These are phyloP conservation scores for Populus simonii DNA, from an alignment of 345 rosid genomes.

Conservation along the genomic window DNA sequence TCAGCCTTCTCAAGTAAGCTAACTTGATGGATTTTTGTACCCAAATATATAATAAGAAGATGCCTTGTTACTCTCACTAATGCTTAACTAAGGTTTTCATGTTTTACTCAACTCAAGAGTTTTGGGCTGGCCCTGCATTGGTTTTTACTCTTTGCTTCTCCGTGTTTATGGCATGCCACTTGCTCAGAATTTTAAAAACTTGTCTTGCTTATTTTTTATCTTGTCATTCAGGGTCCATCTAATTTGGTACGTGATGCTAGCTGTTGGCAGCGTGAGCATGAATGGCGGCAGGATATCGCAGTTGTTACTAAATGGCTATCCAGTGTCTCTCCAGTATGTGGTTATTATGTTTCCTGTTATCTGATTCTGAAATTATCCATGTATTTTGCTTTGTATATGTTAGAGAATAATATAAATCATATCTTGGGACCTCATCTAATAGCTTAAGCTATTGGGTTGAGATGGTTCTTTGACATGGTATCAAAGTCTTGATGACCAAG, in stretches of 20 bases:
- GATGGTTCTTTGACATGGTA: no score
- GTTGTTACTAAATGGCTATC: conserved; percentile 96
- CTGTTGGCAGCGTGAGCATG: conserved; percentile 95
- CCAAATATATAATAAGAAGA: not conserved
- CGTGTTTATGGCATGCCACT: not conserved
- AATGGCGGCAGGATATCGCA: conserved; percentile 98
- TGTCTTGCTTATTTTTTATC: conserved; percentile 8
- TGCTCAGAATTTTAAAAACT: conserved; percentile 6
- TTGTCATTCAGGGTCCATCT: conserved; percentile 66
- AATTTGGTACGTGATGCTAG: conserved; percentile 86
- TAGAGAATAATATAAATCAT: no score
- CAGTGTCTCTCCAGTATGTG: conserved; percentile 83
- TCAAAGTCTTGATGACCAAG: no score
- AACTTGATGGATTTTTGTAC: not conserved
- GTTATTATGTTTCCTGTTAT: conserved; percentile 15
- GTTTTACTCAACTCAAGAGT: not conserved
- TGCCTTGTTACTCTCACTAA: conserved; percentile 8
- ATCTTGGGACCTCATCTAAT: no score
- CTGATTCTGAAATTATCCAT: not conserved
- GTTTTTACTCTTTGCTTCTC: not conserved
- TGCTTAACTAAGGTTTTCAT: conserved; percentile 3
- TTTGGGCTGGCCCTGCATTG: not conserved
- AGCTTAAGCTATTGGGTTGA: no score
- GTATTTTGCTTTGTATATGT: not conserved
- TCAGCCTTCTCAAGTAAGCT: conserved; percentile 81